Percentiles rank a stretch among this genome's conserved stretches.
phyloP scores from a whole-genome alignment of 495 filamentous ascomycete species.

The Hypoxylon crocopeplum region DNA sequence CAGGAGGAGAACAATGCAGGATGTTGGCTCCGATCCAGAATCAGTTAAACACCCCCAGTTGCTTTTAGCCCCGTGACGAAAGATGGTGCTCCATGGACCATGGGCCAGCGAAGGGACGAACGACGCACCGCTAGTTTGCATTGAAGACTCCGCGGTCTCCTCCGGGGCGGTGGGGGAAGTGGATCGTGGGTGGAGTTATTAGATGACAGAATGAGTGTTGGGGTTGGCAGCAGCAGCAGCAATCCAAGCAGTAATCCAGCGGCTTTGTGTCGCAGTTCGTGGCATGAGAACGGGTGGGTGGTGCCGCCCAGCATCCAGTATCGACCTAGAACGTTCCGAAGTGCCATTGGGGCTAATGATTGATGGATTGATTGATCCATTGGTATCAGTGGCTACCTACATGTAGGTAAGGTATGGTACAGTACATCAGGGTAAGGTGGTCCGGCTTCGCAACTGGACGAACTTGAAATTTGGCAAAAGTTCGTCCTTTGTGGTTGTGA shows the following conservation, averaged over 20 bases:
- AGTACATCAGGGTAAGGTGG: no score
- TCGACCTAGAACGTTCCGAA: constrained; percentile 35
- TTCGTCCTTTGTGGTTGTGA: no score
- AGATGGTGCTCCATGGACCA: constrained; percentile 7
- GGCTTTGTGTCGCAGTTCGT: constrained; percentile 14
- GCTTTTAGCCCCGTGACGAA: constrained; percentile 31
- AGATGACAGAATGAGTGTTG: constrained; percentile 1
- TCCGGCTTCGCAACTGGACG: no score
- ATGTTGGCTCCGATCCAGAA: no score
- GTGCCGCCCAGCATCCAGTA: neutral
- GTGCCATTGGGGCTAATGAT: constrained; percentile 5
- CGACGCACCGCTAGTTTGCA: constrained; percentile 41
- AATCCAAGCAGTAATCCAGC: neutral
- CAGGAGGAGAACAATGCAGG: constrained; percentile 8
- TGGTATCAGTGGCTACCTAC: neutral
- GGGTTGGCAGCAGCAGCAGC: constrained; percentile 2
- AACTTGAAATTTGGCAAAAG: no score
- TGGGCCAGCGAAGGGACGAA: constrained; percentile 1
- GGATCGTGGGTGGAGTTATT: constrained; percentile 33
- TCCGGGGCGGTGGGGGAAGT: constrained; percentile 38
- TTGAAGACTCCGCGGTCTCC: constrained; percentile 32
- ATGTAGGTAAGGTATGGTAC: no score
- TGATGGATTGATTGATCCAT: no score
- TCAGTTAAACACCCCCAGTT: constrained; percentile 9
- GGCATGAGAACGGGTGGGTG: neutral